Evolutionary conservation across 257 asterid genomes (phyloP).

Genomic region (Rehmannia glutinosa): DNA sequence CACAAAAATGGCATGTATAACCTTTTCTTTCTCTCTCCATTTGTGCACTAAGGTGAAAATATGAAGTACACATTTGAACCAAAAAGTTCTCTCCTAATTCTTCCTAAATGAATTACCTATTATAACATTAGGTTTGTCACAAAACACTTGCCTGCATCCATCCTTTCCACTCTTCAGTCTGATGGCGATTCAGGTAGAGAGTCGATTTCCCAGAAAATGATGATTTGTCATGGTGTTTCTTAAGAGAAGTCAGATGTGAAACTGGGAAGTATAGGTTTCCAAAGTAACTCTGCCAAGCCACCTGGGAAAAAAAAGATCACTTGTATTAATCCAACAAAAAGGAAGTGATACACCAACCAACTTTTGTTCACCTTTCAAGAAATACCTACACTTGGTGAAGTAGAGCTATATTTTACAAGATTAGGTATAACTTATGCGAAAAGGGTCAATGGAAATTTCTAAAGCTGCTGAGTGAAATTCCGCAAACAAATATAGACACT

Average conservation of each 20-base stretch:
- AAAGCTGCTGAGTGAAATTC: slow-evolving; percentile 77
- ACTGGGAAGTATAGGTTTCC: slow-evolving; percentile 97
- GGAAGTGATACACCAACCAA: too few relatives aligned
- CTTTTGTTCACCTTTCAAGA: too few relatives aligned
- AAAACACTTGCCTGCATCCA: slow-evolving; percentile 91
- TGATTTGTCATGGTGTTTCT: slow-evolving; percentile 89
- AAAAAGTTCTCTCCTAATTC: background rate
- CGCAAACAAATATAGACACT: slow-evolving; percentile 90
- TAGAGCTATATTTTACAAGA: background rate
- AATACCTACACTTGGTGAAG: too few relatives aligned
- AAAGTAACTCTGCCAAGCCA: slow-evolving; percentile 96
- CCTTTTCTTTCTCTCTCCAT: background rate
- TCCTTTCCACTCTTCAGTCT: slow-evolving; percentile 99
- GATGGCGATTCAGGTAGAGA: slow-evolving; percentile 95
- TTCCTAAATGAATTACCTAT: background rate
- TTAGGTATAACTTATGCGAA: slow-evolving; percentile 63
- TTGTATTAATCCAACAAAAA: too few relatives aligned
- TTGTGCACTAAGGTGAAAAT: background rate
- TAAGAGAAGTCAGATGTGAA: slow-evolving; percentile 98
- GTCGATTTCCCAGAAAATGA: slow-evolving; percentile 83
- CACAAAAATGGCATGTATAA: background rate
- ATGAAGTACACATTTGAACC: background rate
- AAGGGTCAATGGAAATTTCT: slow-evolving; percentile 81
- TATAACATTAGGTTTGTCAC: background rate
- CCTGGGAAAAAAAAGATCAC: too few relatives aligned